Evolutionary conservation across 768 basidiomycete genomes (phyloP).

Genomic region (Calocybe gangraenosa): DNA sequence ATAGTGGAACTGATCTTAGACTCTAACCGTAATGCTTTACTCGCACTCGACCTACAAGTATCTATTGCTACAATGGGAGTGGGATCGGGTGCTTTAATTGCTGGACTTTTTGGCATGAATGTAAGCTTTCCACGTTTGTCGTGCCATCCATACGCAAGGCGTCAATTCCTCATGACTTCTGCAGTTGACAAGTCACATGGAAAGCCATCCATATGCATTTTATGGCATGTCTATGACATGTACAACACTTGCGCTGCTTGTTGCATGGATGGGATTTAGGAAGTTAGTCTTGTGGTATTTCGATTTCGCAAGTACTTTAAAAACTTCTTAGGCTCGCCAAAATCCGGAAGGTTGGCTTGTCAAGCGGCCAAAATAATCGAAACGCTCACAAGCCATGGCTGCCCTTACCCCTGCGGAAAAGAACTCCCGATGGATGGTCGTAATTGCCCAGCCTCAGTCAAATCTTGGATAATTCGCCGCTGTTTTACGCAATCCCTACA

Average conservation of each 20-base stretch:
- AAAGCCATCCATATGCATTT: conserved; percentile 73
- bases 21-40: conserved; percentile 88
- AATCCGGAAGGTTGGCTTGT: conserved; percentile 45
- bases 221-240: conserved; percentile 58
- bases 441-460: conserved; percentile 15
- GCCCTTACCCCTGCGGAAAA: conserved; percentile 41
- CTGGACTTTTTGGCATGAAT: conserved; percentile 96
- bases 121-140: conserved; percentile 40
- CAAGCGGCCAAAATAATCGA: conserved; percentile 27
- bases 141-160: too few species aligned
- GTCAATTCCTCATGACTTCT: too few species aligned
- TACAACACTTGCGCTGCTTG: conserved; percentile 51
- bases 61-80: conserved; percentile 95
- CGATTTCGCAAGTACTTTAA: conserved; percentile 5
- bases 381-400: conserved; percentile 34
- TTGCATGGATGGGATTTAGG: conserved; percentile 65
- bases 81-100: conserved; percentile 84
- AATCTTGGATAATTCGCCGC: conserved; percentile 6
- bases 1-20: conserved; percentile 96
- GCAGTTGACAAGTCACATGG: conserved; percentile 75
- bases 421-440: conserved; percentile 39
- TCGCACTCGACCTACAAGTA: conserved; percentile 89
- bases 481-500: background rate
- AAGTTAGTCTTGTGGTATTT: conserved; percentile 32
- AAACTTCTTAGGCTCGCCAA: conserved; percentile 31